Evolutionary conservation across 768 basidiomycete species (phyloP).

Genomic region (Lactarius tabidus): DNA sequence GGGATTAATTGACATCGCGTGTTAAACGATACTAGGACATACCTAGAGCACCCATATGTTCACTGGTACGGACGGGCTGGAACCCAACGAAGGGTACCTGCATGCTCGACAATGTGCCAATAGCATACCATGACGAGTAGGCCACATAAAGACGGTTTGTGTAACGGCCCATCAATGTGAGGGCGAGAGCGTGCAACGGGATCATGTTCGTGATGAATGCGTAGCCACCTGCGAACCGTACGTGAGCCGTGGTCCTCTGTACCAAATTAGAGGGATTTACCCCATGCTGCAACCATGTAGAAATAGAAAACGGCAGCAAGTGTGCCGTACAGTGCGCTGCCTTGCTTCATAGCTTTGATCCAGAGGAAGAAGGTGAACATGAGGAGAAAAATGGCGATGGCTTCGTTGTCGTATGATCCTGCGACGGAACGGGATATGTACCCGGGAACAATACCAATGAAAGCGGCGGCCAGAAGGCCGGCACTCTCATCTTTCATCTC

Average conservation of each 20-base stretch:
- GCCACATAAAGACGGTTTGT: slow-evolving; percentile 88
- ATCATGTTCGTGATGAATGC: slow-evolving; percentile 99
- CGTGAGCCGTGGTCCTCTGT: neutral
- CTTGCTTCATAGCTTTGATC: slow-evolving; percentile 94
- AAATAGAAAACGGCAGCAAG: slow-evolving; percentile 95
- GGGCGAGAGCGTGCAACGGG: slow-evolving; percentile 89
- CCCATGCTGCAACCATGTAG: slow-evolving; percentile 99
- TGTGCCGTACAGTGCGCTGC: slow-evolving; percentile 89
- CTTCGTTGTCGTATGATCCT: slow-evolving; percentile 99
- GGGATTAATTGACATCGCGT: slow-evolving; percentile 17
- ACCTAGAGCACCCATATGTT: slow-evolving; percentile 99
- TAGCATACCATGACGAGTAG: slow-evolving; percentile 97
- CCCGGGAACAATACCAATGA: slow-evolving; percentile 96
- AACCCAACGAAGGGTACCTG: slow-evolving; percentile 99
- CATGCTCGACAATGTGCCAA: slow-evolving; percentile 97
- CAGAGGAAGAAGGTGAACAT: slow-evolving; percentile 98
- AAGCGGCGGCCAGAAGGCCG: slow-evolving; percentile 93
- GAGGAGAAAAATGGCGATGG: slow-evolving; percentile 98
- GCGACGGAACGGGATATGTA: slow-evolving; percentile 99
- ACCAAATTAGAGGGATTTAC: slow-evolving; percentile 41
- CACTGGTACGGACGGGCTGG: slow-evolving; percentile 94
- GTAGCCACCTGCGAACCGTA: slow-evolving; percentile 67
- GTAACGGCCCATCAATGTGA: slow-evolving; percentile 95
- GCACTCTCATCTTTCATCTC: slow-evolving; percentile 96
- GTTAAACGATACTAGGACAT: slow-evolving; percentile 26